These are phyloP conservation scores for Metrosideros polymorpha DNA, from an alignment of 441 rosid genomes.

Conservation along the genomic window DNA sequence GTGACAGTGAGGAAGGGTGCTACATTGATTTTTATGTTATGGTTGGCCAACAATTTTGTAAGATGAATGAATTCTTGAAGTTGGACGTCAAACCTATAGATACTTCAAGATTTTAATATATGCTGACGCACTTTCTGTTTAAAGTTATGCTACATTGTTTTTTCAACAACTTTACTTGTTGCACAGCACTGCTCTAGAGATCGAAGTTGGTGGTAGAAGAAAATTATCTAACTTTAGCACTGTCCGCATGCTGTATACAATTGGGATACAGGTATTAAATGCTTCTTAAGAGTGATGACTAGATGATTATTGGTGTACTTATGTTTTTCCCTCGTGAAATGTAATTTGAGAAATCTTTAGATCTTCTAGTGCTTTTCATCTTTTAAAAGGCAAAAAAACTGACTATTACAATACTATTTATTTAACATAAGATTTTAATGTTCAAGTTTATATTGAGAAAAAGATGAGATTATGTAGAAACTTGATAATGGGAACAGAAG, in stretches of 20 bases:
- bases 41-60: not conserved
- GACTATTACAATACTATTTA: not conserved
- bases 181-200: constrained; percentile 68
- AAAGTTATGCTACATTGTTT: not conserved
- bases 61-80: not conserved
- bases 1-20: not conserved
- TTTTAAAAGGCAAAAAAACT: not conserved
- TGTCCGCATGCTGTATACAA: constrained; percentile 61
- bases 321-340: not conserved
- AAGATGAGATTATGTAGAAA: not conserved
- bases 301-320: not conserved
- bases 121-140: not conserved
- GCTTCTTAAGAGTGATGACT: not conserved
- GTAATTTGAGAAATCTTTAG: not conserved
- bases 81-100: not conserved
- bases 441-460: not conserved
- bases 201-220: constrained; percentile 95
- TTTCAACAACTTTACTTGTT: constrained; percentile 5
- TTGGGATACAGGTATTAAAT: constrained; percentile 70
- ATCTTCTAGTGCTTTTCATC: not conserved
- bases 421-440: not conserved
- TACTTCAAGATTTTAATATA: not conserved
- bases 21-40: not conserved
- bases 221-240: constrained; percentile 86
- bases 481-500: not conserved